These are phyloP conservation scores for Penicillium verrucosum DNA, from an alignment of 2,329 filamentous ascomycete genomes.

Conservation along the genomic window DNA sequence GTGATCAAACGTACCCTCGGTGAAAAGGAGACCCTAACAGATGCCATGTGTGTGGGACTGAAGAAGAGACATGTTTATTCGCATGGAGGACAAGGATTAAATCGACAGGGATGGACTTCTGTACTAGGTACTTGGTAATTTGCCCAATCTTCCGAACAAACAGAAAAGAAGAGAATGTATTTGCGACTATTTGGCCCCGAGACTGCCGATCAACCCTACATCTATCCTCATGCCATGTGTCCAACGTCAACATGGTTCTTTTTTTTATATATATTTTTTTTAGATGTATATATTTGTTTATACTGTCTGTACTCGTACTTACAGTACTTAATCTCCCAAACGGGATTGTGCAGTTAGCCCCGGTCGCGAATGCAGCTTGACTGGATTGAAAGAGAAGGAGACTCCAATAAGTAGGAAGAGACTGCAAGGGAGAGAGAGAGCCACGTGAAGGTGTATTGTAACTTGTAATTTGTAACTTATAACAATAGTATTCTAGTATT, in stretches of 20 bases:
- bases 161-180: neutral
- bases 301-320: neutral
- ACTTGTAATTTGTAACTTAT: too few relatives aligned
- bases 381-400: slow-evolving; percentile 2
- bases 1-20: neutral
- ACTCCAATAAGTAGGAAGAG: neutral
- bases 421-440: slow-evolving; percentile 5
- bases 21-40: neutral
- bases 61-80: neutral
- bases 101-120: neutral
- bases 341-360: slow-evolving; percentile 4
- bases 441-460: slow-evolving; percentile 7
- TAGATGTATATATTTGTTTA: too few relatives aligned
- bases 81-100: neutral
- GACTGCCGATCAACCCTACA: slow-evolving; percentile 5
- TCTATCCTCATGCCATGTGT: slow-evolving; percentile 17
- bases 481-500: neutral
- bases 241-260: slow-evolving; percentile 7
- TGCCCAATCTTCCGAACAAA: neutral
- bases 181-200: neutral
- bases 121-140: neutral
- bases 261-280: neutral
- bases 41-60: neutral
- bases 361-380: slow-evolving; percentile 7
- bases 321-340: neutral